These are phyloP conservation scores for Cornus florida DNA, from an alignment of 148 eudicot species.

Conservation along the genomic window DNA sequence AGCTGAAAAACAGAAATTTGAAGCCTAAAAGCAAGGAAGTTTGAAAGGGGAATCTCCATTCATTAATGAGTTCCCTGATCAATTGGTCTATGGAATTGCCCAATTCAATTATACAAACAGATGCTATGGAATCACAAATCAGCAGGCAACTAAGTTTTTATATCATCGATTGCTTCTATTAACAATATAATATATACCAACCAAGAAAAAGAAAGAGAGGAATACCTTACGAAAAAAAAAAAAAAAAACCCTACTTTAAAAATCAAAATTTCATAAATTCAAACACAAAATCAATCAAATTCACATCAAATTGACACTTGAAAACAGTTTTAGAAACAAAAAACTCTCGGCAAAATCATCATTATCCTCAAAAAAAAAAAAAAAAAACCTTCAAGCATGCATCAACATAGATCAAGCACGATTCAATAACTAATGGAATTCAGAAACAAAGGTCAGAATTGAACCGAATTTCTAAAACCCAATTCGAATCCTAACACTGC, in stretches of 20 bases:
- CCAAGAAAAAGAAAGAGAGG: too few relatives aligned
- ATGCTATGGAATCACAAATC: not conserved
- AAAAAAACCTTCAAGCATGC: not conserved
- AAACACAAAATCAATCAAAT: not conserved
- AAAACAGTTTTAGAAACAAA: not conserved
- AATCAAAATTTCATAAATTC: not conserved
- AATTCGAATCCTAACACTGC: not conserved
- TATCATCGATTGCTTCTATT: not conserved
- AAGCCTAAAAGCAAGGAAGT: not conserved
- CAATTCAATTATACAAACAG: not conserved
- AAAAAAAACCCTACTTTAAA: not conserved
- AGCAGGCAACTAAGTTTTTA: not conserved
- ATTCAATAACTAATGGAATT: not conserved
- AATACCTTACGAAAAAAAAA: too few relatives aligned
- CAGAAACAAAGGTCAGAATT: not conserved
- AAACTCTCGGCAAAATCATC: not conserved
- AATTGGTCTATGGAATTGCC: not conserved
- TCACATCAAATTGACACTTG: not conserved
- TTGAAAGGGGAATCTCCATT: constrained; percentile 4
- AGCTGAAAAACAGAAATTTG: not conserved
- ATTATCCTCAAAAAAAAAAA: not conserved
- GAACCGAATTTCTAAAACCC: not conserved
- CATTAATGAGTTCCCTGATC: not conserved
- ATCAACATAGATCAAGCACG: not conserved
- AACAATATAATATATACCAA: not conserved